Evolutionary conservation across 306 rosid genomes (phyloP).

Genomic region (Pyrus betulifolia): DNA sequence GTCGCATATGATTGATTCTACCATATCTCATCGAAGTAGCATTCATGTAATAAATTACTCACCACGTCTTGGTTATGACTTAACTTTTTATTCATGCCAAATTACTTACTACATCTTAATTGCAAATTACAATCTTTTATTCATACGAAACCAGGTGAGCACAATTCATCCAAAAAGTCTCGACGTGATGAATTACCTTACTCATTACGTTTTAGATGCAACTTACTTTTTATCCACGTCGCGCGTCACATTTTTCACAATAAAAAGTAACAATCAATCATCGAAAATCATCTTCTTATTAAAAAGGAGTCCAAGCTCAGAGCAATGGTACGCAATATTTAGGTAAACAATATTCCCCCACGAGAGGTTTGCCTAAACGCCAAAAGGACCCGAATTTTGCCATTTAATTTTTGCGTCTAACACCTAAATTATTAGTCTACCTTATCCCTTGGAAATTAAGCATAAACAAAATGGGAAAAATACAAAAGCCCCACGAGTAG

Average conservation of each 20-base stretch:
- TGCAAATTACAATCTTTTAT: too few relatives aligned
- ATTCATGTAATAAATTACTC: not conserved
- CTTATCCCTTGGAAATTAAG: not conserved
- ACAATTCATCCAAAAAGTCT: not conserved
- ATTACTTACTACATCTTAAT: too few relatives aligned
- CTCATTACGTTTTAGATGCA: not conserved
- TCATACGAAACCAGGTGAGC: not conserved
- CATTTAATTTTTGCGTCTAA: not conserved
- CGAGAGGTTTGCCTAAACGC: not conserved
- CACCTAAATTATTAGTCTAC: not conserved
- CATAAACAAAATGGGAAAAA: not conserved
- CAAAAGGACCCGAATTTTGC: not conserved
- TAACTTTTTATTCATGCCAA: not conserved
- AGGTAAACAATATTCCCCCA: not conserved
- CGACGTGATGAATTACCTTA: too few relatives aligned
- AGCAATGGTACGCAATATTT: not conserved
- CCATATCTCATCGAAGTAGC: too few relatives aligned
- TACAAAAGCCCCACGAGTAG: not conserved
- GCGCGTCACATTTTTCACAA: not conserved
- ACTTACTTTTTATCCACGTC: not conserved
- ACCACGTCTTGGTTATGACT: not conserved
- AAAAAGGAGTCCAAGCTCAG: not conserved
- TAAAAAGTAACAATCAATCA: not conserved
- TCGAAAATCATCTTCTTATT: not conserved
- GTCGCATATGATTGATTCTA: not conserved